These are phyloP conservation scores for Fusarium stilboides DNA, from an alignment of 2,329 filamentous ascomycete genomes.

Conservation along the genomic window DNA sequence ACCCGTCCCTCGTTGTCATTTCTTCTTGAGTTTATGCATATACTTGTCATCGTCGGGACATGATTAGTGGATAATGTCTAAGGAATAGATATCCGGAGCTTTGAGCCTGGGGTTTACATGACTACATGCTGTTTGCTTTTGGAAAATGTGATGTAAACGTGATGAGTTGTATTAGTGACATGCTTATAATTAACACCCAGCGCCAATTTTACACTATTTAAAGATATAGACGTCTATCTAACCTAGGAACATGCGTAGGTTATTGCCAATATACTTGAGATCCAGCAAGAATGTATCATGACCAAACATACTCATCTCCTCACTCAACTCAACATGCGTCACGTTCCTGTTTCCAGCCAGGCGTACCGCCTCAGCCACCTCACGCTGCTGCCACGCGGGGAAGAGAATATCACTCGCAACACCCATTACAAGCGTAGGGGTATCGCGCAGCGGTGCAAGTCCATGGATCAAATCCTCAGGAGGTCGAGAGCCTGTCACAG, in stretches of 20 bases:
- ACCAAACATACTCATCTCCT: constrained; percentile 94
- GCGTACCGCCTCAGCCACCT: constrained; percentile 88
- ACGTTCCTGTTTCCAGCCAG: constrained; percentile 85
- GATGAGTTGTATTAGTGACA: not conserved
- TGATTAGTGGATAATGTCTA: constrained; percentile 46
- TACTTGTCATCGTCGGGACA: constrained; percentile 37
- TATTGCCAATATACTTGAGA: constrained; percentile 90
- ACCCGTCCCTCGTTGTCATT: constrained; percentile 32
- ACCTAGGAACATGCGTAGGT: constrained; percentile 82
- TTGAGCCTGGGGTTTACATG: constrained; percentile 28
- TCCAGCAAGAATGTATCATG: constrained; percentile 97
- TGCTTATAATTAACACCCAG: not conserved
- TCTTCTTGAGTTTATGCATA: constrained; percentile 30
- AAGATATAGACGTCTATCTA: constrained; percentile 52
- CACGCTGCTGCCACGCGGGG: constrained; percentile 97
- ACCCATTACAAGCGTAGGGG: constrained; percentile 89
- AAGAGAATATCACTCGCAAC: constrained; percentile 97
- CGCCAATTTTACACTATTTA: constrained; percentile 10
- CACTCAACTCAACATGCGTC: constrained; percentile 90
- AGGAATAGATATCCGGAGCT: constrained; percentile 32
- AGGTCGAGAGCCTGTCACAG: constrained; percentile 63
- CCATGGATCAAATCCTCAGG: constrained; percentile 86
- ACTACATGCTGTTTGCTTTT: not conserved
- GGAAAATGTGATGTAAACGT: not conserved
- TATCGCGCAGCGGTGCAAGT: constrained; percentile 78